Evolutionary conservation across 805 yeast species (phyloP), one percentile per base, ranked within the genome.

Genomic region (Saccharomycopsis fermentans): DNA sequence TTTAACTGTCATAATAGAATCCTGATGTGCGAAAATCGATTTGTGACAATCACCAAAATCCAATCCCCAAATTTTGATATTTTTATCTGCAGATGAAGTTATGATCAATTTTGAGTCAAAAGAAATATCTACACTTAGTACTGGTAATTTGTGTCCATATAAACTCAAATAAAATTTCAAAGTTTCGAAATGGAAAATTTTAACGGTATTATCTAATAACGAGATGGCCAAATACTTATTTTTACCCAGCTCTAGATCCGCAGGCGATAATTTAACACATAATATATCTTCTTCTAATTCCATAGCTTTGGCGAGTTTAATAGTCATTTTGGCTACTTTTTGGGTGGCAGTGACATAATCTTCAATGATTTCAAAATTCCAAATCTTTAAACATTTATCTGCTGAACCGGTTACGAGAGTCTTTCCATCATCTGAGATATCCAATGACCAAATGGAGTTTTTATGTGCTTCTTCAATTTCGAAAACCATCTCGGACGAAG

Each of bases 21-120:
- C 99, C 67, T 90, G 96, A 70, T 94, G 99, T 1, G 96, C 99
- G 70, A 94, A 94, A 29, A 94, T 82, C 1, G 98, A 92, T 69
- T 86, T 87, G 71, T 94, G 99, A 76, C 99, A 94, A 72, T 94
- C 99, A 72, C 99, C 99, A 72, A 94, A 94, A 70, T 94, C 99
- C 59, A 94, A 75, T 55, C 99, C 99, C 99, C 99, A 94, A 59
- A 94, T 87, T 73, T 95, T 90, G 68, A 94, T 88, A 71, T 94
- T 94, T 71, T 94, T 94, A 73, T 94, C 99, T 0, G 99, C 99
- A 0, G 97, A 90, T 3, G 97, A 88, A 0, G 98, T 89, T 57
- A 92, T 83, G 62, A 94, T 79, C 65, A 94, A 70, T 71, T 94
- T 92, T 40, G 92, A 84, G 70, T 94, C 99, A 65, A 71, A 77